Conservation (phyloP, 208 protist species). For the Trypanosoma theileri region DNA sequence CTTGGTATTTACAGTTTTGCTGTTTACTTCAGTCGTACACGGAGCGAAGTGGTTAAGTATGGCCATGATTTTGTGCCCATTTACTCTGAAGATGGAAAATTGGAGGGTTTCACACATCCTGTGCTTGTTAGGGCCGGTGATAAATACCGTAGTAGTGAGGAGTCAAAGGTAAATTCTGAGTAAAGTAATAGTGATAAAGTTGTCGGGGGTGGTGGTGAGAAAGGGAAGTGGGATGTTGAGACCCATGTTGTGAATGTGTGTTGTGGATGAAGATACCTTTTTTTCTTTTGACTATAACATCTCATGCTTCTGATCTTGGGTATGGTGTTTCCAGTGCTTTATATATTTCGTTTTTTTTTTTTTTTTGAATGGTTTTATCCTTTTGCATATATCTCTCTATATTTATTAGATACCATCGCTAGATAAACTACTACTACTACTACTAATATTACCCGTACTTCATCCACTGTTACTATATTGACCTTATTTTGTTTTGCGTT, state of each 20-base stretch:
- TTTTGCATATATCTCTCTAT: neutral
- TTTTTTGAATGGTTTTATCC: neutral
- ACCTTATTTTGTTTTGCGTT: neutral
- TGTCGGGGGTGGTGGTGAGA: neutral
- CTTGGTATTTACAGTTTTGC: conserved; percentile 63
- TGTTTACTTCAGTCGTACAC: conserved; percentile 69
- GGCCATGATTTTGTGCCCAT: conserved; percentile 88
- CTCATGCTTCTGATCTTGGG: conserved; percentile 5
- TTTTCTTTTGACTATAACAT: neutral
- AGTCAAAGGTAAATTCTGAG: conserved; percentile 27
- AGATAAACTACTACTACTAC: too few relatives aligned
- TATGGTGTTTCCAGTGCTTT: neutral
- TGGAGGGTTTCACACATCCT: conserved; percentile 88
- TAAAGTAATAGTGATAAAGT: neutral
- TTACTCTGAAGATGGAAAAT: conserved; percentile 83
- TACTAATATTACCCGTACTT: neutral
- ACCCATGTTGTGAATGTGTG: neutral
- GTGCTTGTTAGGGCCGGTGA: conserved; percentile 79
- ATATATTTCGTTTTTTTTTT: conserved; percentile 18
- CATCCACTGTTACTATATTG: neutral
- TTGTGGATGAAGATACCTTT: neutral
- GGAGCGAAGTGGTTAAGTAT: conserved; percentile 64
- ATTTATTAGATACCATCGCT: neutral
- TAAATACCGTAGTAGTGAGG: conserved; percentile 62
- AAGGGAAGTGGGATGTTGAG: neutral